A percentile compares a stretch with the other conserved stretches of the same genome.
These are phyloP conservation scores for Ascosphaera aggregata DNA, from an alignment of 2,329 filamentous ascomycete species.

Conservation along the genomic window DNA sequence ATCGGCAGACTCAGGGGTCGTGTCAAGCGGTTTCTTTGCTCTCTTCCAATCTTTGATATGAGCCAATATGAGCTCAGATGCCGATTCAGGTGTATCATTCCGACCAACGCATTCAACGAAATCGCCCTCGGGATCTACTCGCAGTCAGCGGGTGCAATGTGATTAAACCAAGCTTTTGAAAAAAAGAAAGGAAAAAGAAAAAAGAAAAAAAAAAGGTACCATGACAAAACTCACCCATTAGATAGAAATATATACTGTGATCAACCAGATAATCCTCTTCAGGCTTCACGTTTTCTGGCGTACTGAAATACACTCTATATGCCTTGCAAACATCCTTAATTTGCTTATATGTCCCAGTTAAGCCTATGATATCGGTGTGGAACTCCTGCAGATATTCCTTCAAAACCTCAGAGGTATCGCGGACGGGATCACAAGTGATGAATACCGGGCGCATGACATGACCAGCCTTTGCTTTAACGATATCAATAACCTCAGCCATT, in stretches of 20 bases:
- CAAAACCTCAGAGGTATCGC: conserved; percentile 67
- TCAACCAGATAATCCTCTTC: conserved; percentile 96
- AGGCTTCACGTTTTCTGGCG: conserved; percentile 64
- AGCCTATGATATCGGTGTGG: conserved; percentile 60
- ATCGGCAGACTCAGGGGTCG: conserved; percentile 2
- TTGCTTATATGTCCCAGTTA: conserved; percentile 85
- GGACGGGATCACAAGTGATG: conserved; percentile 74
- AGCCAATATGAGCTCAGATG: conserved; percentile 57
- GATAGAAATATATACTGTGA: conserved; percentile 97
- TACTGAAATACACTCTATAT: conserved; percentile 94
- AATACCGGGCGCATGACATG: conserved; percentile 52
- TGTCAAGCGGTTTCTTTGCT: conserved; percentile 27
- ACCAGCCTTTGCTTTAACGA: conserved; percentile 21
- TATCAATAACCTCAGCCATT: conserved; percentile 89
- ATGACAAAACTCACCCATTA: conserved; percentile 46
- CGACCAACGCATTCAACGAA: conserved; percentile 93
- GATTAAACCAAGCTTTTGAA: no score
- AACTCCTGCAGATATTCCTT: conserved; percentile 80
- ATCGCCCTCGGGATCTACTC: conserved; percentile 69
- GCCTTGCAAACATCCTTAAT: conserved; percentile 88
- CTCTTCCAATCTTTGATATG: conserved; percentile 63
- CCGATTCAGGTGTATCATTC: conserved; percentile 77
- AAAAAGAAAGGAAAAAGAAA: not conserved
- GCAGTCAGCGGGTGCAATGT: not conserved
- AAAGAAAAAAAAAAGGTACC: not conserved